Conservation (phyloP, 179 eudicot species). For the Silene noctiflora region DNA sequence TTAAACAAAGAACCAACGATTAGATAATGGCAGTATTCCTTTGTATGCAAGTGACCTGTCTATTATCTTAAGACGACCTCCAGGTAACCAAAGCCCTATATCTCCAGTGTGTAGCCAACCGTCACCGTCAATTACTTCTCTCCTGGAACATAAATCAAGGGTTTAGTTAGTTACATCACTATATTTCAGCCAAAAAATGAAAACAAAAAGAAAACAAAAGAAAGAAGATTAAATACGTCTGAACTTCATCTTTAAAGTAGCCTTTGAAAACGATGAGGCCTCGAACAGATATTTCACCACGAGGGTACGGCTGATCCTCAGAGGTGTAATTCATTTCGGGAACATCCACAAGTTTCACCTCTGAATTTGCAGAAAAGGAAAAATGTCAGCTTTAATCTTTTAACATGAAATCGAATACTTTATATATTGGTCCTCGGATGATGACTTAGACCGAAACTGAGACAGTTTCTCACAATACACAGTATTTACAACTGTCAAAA, state of each 20-base stretch:
- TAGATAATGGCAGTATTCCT: not conserved
- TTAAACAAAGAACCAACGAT: not conserved
- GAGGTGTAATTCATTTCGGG: conserved; percentile 96
- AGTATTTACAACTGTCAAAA: not conserved
- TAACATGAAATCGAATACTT: not conserved
- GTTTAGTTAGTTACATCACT: too few relatives aligned
- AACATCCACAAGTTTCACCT: conserved; percentile 91
- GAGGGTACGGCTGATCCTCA: conserved; percentile 92
- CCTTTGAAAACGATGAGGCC: conserved; percentile 84
- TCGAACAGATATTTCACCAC: conserved; percentile 95
- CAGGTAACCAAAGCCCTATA: conserved; percentile 94
- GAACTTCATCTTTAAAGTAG: conserved; percentile 89
- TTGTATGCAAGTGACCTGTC: conserved; percentile 53
- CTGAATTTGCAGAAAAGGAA: conserved; percentile 32
- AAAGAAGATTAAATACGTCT: conserved; percentile 52
- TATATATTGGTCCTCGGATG: too few relatives aligned
- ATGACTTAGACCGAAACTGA: too few relatives aligned
- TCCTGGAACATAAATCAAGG: conserved; percentile 40
- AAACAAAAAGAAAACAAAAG: not conserved
- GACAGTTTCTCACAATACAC: too few relatives aligned
- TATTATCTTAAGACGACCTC: conserved; percentile 91
- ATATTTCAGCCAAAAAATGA: not conserved
- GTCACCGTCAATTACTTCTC: conserved; percentile 80
- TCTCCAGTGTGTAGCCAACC: conserved; percentile 98
- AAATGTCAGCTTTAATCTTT: not conserved